phyloP scores from a whole-genome alignment of 192 early-diverging fungal species.

The Backusella australiensis region DNA sequence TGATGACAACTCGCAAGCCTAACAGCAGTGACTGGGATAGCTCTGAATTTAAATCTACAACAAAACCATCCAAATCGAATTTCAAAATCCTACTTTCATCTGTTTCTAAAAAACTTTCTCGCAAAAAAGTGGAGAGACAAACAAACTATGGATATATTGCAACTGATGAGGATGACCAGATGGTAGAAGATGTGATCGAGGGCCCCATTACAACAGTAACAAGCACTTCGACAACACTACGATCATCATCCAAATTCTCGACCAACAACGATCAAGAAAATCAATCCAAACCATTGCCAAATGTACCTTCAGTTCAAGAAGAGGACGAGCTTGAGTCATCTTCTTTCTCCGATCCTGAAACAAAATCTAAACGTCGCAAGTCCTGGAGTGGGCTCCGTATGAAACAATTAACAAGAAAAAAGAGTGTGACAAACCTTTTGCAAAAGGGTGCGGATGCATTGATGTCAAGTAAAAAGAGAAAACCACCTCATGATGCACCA shows the following conservation, averaged over 20 bases:
- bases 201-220: constrained; percentile 23
- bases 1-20: background rate
- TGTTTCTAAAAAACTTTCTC: constrained; percentile 47
- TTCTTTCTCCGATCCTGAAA: background rate
- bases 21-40: background rate
- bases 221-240: constrained; percentile 15
- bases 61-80: constrained; percentile 15
- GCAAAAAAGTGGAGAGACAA: constrained; percentile 34
- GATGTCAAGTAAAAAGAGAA: background rate
- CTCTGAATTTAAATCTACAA: background rate
- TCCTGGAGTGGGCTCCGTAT: constrained; percentile 19
- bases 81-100: constrained; percentile 47
- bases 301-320: background rate
- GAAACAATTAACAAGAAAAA: constrained; percentile 4
- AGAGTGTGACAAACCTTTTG: constrained; percentile 14
- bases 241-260: background rate
- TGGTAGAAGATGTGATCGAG: background rate
- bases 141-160: constrained; percentile 15
- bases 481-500: background rate
- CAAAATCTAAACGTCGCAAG: constrained; percentile 3
- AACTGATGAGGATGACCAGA: constrained; percentile 1
- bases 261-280: background rate
- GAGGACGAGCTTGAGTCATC: constrained; percentile 7
- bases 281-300: background rate
- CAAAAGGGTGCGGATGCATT: constrained; percentile 18